Percentiles rank a stretch among this genome's conserved stretches.
Evolutionary conservation across 73 alveolate species (phyloP).

Genomic region (Blepharisma stoltei): DNA sequence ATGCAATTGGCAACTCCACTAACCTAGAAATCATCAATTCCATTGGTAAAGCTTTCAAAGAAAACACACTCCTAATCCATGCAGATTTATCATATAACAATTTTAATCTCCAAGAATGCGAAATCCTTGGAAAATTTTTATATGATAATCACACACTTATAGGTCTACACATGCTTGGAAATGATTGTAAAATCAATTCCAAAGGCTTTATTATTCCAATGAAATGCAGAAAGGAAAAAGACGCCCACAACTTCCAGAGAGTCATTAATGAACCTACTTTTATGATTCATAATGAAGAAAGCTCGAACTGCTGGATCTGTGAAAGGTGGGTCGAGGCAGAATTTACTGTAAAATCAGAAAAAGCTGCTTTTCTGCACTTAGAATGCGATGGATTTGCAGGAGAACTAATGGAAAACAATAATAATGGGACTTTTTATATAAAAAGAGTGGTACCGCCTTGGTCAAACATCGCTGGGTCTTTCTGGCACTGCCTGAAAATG

Average conservation of each 20-base stretch:
- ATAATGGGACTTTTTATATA: not conserved
- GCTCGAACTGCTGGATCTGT: conserved; percentile 19
- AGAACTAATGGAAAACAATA: not conserved
- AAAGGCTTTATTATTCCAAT: conserved; percentile 66
- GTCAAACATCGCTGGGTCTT: too few species aligned
- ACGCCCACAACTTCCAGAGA: not conserved
- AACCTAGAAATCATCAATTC: not conserved
- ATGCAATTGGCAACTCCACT: not conserved
- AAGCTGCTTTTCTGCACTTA: not conserved
- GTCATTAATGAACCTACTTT: not conserved
- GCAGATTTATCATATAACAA: conserved; percentile 74
- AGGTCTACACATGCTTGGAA: conserved; percentile 86
- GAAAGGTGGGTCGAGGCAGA: conserved; percentile 7
- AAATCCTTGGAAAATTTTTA: conserved; percentile 54
- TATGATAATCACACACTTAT: conserved; percentile 65
- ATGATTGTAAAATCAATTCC: conserved; percentile 71
- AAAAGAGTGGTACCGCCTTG: conserved; percentile 26
- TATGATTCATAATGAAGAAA: not conserved
- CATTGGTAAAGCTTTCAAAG: conserved; percentile 47
- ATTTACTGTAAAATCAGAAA: not conserved
- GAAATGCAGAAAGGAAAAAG: not conserved
- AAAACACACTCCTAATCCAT: conserved; percentile 59
- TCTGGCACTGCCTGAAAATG: not conserved
- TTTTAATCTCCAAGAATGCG: conserved; percentile 53
- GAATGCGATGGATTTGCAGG: not conserved